Base-by-base conservation (phyloP, 345 rosid genomes). In the Gossypium rotundifolium region DNA sequence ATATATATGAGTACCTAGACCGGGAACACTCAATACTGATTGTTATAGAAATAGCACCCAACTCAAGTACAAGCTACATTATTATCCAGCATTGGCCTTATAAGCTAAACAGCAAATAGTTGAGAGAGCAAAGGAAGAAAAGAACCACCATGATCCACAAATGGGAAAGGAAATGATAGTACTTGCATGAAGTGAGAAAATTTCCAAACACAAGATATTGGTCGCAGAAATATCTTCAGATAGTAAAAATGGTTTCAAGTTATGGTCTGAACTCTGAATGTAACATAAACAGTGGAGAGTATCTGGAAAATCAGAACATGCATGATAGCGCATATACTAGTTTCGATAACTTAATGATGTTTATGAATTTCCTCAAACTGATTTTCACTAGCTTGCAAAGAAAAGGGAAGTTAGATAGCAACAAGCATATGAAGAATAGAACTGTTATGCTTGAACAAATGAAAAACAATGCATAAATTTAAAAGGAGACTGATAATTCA, bases 1-100 rank as follows among this genome's bases (percentile, higher is more conserved):
- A 55, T 77, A 75, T 60, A 62, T 33, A 40, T 77, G 71, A 55
- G 62, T 65, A 75, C 20, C 60, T 23, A 2, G 18, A 23, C 10
- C 1, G 1, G 57, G 40, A 48, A 48, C n/a, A 20, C 18, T 23
- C 8, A n/a, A 46, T 22, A 13, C 18, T 22, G 33, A 54, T n/a
- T 66, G 33, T 20, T 66, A 33, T 12, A 18, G 71, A 53, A 45
- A 20, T 44, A 13, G 18, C 11, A 66, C 71, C 11, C 20, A 23
- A 52, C 40, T 22, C 55, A 45, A 18, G n/a, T 65, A 33, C 27
- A 0, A 65, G 38, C 11, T 44, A 65, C 52, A 12, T 29, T 20
- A 44, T 42, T 45, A 45, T 46, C 53, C 13, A 45, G n/a, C 54
- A 66, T 67, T 13, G 55, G 40, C 71, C 55, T 13, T 48, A 11